Evolutionary conservation across 2,329 filamentous ascomycete genomes (phyloP), one percentile per base, ranked within the genome.

Genomic region (Diaporthe citrichinensis): DNA sequence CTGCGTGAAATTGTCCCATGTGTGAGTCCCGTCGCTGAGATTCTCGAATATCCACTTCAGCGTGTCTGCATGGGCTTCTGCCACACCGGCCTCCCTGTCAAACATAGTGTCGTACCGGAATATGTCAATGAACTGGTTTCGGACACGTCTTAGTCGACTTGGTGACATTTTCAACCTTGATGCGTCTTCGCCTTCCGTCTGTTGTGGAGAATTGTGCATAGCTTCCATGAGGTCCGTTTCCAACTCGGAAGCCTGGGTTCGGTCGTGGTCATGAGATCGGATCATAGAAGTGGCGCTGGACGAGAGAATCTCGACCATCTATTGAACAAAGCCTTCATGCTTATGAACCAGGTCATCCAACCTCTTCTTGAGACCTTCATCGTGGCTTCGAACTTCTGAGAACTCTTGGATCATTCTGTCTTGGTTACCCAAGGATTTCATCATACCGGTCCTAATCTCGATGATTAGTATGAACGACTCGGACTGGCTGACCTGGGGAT

Each of bases 171-270:
- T 7, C 3, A 39, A 20, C 8, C 57, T 20, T 59, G 7, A 2
- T 14, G 23, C 4, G 15, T n/a, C 57, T 4, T 9, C 57, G 4
- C 14, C 57, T n/a, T 2, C 15, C 15, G n/a, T 36, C 0, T 0
- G 0, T 9, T 36, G 31, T n/a, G 31, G 20, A 15, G 0, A 0
- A n/a, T 59, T n/a, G 1, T 25, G 6, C 34, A n/a, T 1, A n/a
- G 34, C 31, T 8, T n/a, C 10, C 20, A 39, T 36, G 17, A 59
- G 57, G 20, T 59, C 57, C 8, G 20, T 12, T 39, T 39, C 9
- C 2, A 39, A 6, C 31, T n/a, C n/a, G n/a, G 34, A 59, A 1
- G 57, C 3, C 17, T 59, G 17, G 1, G 9, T 17, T 34, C 3
- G 4, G 17, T 14, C 14, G 31, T 34, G 4, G 7, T 9, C 28